phyloP scores from a whole-genome alignment of 2,329 filamentous ascomycete genomes.

The Zymoseptoria crescenta region DNA sequence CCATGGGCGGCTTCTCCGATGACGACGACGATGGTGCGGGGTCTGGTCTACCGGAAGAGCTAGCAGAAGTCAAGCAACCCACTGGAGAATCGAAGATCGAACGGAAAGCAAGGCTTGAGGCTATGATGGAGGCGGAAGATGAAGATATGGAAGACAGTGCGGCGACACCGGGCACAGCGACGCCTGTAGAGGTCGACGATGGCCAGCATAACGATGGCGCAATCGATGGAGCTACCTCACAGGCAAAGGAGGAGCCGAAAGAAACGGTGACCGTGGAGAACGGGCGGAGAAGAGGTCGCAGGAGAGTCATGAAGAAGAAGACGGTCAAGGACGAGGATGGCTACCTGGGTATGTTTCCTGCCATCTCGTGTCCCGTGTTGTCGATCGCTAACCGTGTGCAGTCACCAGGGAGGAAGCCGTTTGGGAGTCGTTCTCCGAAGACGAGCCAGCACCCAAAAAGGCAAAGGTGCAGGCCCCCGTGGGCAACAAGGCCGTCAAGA shows the following conservation, averaged over 20 bases:
- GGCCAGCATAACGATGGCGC: conserved; percentile 45
- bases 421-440: conserved; percentile 93
- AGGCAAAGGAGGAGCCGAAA: conserved; percentile 30
- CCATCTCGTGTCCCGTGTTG: background rate
- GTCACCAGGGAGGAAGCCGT: conserved; percentile 76
- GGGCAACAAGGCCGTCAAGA: conserved; percentile 40
- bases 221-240: conserved; percentile 41
- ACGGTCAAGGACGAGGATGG: conserved; percentile 81
- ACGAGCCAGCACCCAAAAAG: conserved; percentile 59
- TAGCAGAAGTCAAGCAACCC: conserved; percentile 7
- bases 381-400: conserved; percentile 32
- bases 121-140: conserved; percentile 66
- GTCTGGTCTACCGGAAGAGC: conserved; percentile 12
- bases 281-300: conserved; percentile 65
- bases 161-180: conserved; percentile 11
- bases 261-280: conserved; percentile 47
- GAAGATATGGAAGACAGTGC: conserved; percentile 19
- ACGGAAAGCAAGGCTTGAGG: conserved; percentile 56
- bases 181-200: conserved; percentile 17
- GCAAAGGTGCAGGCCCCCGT: conserved; percentile 38
- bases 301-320: conserved; percentile 80
- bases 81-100: conserved; percentile 47
- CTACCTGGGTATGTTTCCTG: conserved; percentile 64
- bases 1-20: conserved; percentile 34
- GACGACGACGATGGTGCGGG: conserved; percentile 41